Percentiles rank a stretch among this genome's conserved stretches.
These are phyloP conservation scores for Chaetomiaceae sp. DNA, from an alignment of 2,329 filamentous ascomycete genomes.

Conservation along the genomic window DNA sequence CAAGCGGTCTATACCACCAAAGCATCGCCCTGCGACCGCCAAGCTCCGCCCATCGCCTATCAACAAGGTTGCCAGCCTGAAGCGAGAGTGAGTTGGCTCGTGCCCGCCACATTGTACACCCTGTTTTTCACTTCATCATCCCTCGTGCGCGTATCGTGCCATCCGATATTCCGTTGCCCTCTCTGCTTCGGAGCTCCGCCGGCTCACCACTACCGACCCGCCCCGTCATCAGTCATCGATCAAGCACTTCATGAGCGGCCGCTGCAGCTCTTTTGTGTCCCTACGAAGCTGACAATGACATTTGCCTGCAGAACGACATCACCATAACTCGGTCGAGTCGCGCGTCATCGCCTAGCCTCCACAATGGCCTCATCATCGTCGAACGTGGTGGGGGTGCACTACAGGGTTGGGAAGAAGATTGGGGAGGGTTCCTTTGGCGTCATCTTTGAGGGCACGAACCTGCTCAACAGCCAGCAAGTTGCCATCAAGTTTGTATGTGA, in stretches of 20 bases:
- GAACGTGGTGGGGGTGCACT: conserved; percentile 98
- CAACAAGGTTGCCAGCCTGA: conserved; percentile 3
- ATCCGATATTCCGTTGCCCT: not conserved
- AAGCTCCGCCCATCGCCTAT: conserved; percentile 19
- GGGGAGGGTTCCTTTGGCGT: conserved; percentile 98
- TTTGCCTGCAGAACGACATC: conserved; percentile 2
- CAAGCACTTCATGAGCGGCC: not conserved
- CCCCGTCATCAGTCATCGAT: not conserved
- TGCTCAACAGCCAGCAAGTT: conserved; percentile 98
- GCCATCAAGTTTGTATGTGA: conserved; percentile 95
- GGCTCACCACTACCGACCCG: not conserved
- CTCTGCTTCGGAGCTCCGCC: not conserved
- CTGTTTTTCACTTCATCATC: not conserved
- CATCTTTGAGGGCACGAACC: conserved; percentile 97
- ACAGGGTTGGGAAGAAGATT: conserved; percentile 98
- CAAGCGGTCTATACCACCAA: conserved; percentile 11
- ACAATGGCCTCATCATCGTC: conserved; percentile 83
- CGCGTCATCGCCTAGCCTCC: conserved; percentile 15
- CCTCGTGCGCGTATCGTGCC: not conserved
- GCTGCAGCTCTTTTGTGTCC: not conserved
- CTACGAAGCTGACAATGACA: conserved; percentile 1
- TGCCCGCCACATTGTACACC: conserved; percentile 9
- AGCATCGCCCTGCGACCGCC: conserved; percentile 13
- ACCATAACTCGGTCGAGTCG: not conserved
- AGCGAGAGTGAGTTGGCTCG: conserved; percentile 19